Evolutionary conservation across 768 basidiomycete species (phyloP), one percentile per base, ranked within the genome.

Genomic region (Phanerochaete carnosa): DNA sequence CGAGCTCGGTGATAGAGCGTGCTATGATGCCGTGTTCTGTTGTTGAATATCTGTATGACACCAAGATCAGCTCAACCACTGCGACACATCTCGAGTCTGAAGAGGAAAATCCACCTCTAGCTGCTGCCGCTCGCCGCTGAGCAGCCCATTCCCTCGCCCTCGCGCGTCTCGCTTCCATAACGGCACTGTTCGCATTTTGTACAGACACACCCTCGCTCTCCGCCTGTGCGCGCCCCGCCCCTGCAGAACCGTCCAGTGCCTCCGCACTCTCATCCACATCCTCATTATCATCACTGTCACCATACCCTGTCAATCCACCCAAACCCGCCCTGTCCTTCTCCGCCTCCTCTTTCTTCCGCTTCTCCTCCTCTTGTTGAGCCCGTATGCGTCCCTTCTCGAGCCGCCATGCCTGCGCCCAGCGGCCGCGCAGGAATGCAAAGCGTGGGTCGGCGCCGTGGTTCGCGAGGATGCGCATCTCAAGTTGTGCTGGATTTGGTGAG

Each of bases 381-480:
- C 75, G 77, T 5, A 73, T 78, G 53, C 77, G 80, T 25, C 73
- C 79, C 66, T 88, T 88, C 26, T 80, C 73, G 1, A 73, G 66
- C 30, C 73, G 73, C 94, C 94, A 96, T 3, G 80, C 76, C 2
- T 74, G 73, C 57, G 79, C 78, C 87, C 90, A 94, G 25, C 90
- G 76, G 1, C 94, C 94, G 33, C 86, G 81, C 47, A 96, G 72
- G 71, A 95, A 95, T 1, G 87, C 84, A 68, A 97, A 95, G 6
- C 90, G 81, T 47, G 77, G 75, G 70, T 96, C 93, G 13, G 78
- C 75, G 0, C 92, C 89, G 67, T 95, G 83, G 65, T 96, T 94
- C 11, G 94, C 88, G 16, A 96, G 77, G 66, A 97, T 94, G 6
- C 94, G 84, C 80, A 94, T 86, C 71, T 95, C 93, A 25, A 96